phyloP scores from a whole-genome alignment of 164 flowering plant genomes.

The Sextonia rubra region DNA sequence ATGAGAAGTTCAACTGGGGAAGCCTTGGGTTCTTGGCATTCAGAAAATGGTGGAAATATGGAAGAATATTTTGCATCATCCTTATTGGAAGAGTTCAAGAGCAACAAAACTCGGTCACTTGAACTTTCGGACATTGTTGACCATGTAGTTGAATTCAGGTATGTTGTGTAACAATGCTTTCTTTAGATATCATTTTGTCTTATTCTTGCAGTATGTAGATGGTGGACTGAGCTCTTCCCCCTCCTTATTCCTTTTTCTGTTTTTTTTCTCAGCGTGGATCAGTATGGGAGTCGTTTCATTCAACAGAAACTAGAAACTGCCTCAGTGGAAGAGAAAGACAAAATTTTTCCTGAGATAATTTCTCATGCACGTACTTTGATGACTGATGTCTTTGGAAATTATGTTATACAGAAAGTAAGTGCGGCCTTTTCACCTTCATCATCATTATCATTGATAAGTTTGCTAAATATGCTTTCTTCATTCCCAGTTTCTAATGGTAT shows the following conservation, averaged over 20 bases:
- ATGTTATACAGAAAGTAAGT: conserved; percentile 87
- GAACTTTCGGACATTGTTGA: conserved; percentile 75
- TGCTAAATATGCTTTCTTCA: not conserved
- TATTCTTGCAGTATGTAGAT: not conserved
- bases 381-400: conserved; percentile 48
- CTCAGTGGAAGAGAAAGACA: conserved; percentile 31
- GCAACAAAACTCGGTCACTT: conserved; percentile 58
- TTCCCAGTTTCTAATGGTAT: not conserved
- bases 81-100: conserved; percentile 73
- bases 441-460: not conserved
- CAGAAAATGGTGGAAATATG: conserved; percentile 35
- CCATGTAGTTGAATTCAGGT: conserved; percentile 95
- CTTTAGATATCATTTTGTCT: conserved; percentile 5
- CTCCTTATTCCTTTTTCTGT: not conserved
- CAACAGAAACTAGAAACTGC: conserved; percentile 45
- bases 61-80: conserved; percentile 46
- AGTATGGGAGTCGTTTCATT: conserved; percentile 74
- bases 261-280: conserved; percentile 63
- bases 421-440: not conserved
- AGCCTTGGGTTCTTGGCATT: conserved; percentile 35
- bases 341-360: conserved; percentile 33
- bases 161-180: conserved; percentile 2
- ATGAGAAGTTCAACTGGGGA: conserved; percentile 41
- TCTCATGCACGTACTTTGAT: conserved; percentile 34
- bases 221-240: not conserved